A percentile compares a stretch with the other conserved stretches of the same genome.
phyloP scores from a whole-genome alignment of 202 grass and related monocot genomes.

The Zizania palustris region DNA sequence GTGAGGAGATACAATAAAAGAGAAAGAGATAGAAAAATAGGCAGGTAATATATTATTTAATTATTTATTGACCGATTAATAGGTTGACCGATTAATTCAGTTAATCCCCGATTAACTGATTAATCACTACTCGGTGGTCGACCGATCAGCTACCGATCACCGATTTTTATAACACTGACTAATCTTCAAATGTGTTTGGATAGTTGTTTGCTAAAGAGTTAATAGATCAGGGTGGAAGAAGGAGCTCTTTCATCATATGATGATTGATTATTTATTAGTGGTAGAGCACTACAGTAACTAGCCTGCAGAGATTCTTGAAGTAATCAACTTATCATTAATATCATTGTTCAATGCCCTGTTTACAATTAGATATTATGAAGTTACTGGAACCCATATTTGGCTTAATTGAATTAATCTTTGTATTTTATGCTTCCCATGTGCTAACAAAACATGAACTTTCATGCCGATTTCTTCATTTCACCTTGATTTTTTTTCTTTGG shows the following conservation, averaged over 20 bases:
- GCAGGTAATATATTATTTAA: too few species aligned
- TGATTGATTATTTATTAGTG: slow-evolving; percentile 16
- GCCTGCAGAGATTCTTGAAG: slow-evolving; percentile 1
- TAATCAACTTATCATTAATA: background rate
- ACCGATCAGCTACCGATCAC: too few species aligned
- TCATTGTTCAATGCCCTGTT: slow-evolving; percentile 2
- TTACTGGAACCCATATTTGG: slow-evolving; percentile 8
- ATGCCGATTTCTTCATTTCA: slow-evolving; percentile 10
- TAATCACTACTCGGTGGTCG: too few species aligned
- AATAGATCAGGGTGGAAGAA: background rate
- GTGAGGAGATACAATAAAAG: too few species aligned
- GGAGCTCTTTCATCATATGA: background rate
- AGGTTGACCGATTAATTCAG: too few species aligned
- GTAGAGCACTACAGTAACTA: slow-evolving; percentile 16
- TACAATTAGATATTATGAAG: background rate
- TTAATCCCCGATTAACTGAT: too few species aligned
- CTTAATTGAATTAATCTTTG: slow-evolving; percentile 6
- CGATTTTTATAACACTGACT: too few species aligned
- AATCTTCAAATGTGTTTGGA: background rate
- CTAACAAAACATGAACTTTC: background rate
- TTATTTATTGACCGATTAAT: too few species aligned
- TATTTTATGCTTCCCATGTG: background rate
- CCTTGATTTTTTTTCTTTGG: background rate
- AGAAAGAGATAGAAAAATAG: too few species aligned
- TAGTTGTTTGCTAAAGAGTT: background rate